phyloP scores from a whole-genome alignment of 2,329 filamentous ascomycete species.

The Biscogniauxia mediterranea region DNA sequence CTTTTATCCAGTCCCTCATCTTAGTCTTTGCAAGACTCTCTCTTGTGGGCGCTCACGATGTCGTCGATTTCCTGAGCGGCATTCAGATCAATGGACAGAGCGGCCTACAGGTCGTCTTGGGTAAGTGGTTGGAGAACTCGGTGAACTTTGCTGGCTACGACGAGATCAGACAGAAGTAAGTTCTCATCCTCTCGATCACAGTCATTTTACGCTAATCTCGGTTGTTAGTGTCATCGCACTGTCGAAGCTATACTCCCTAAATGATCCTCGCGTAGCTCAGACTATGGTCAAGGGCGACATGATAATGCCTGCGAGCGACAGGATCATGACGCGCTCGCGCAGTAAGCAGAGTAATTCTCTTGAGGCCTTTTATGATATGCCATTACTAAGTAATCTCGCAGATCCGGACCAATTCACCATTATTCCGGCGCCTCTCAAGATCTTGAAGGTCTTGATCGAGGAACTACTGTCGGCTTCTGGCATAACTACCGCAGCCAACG shows the following conservation, averaged over 20 bases:
- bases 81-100: conserved; percentile 76
- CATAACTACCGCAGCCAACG: conserved; percentile 55
- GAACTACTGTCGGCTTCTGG: conserved; percentile 83
- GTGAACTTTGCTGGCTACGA: conserved; percentile 98
- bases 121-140: conserved; percentile 97
- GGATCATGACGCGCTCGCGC: conserved; percentile 92
- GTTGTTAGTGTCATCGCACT: conserved; percentile 76
- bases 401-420: conserved; percentile 88
- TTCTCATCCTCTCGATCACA: conserved; percentile 14
- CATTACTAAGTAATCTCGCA: conserved; percentile 37
- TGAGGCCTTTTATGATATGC: conserved; percentile 10
- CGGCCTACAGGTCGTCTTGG: conserved; percentile 84
- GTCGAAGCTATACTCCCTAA: conserved; percentile 84
- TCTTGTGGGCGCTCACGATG: conserved; percentile 79
- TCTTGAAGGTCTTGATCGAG: conserved; percentile 91
- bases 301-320: conserved; percentile 73
- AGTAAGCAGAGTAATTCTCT: conserved; percentile 69
- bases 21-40: conserved; percentile 92
- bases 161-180: conserved; percentile 92
- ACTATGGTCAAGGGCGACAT: conserved; percentile 90
- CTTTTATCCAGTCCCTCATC: conserved; percentile 93
- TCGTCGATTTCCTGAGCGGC: conserved; percentile 86
- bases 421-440: conserved; percentile 86
- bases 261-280: conserved; percentile 74
- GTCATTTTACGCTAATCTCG: conserved; percentile 31